A percentile compares a stretch with the other conserved stretches of the same genome.
Conservation (phyloP, 2,329 filamentous ascomycete species). For the Neofusicoccum parvum region DNA sequence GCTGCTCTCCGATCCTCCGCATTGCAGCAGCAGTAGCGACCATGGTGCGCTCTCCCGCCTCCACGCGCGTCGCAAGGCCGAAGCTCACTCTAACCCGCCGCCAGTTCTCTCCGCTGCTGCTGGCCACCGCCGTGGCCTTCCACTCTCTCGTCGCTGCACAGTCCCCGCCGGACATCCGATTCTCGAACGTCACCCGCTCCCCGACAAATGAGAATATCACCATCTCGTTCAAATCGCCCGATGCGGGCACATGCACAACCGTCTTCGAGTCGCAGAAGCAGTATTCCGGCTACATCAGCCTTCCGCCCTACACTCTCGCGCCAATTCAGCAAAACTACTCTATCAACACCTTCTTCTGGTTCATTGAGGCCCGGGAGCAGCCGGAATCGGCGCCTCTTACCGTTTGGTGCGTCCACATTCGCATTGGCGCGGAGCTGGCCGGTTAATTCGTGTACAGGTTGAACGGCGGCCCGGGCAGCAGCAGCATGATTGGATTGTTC, state of each 20-base stretch:
- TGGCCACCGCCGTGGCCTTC: constrained; percentile 1
- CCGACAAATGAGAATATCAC: constrained; percentile 65
- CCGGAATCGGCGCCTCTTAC: constrained; percentile 56
- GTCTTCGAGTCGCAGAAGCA: constrained; percentile 67
- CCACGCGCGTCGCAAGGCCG: not conserved
- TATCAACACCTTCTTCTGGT: constrained; percentile 69
- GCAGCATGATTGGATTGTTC: constrained; percentile 67
- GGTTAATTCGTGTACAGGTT: constrained; percentile 62
- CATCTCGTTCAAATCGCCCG: constrained; percentile 67
- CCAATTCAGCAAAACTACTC: constrained; percentile 56
- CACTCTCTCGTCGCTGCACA: constrained; percentile 35
- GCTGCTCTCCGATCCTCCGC: not conserved
- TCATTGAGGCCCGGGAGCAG: constrained; percentile 60
- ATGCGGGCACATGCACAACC: constrained; percentile 64
- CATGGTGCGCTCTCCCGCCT: constrained; percentile 2
- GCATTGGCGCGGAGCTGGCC: not conserved
- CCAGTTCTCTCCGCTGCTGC: constrained; percentile 5
- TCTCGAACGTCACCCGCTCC: constrained; percentile 59
- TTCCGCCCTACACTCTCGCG: constrained; percentile 55
- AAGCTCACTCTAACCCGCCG: not conserved
- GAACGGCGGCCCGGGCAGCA: constrained; percentile 67
- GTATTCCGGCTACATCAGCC: constrained; percentile 68
- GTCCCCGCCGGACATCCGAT: constrained; percentile 42
- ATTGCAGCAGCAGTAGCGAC: constrained; percentile 4
- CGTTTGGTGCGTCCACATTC: constrained; percentile 44